Base-by-base conservation (phyloP, 116 monocot species). In the Phalaenopsis hybrid region DNA sequence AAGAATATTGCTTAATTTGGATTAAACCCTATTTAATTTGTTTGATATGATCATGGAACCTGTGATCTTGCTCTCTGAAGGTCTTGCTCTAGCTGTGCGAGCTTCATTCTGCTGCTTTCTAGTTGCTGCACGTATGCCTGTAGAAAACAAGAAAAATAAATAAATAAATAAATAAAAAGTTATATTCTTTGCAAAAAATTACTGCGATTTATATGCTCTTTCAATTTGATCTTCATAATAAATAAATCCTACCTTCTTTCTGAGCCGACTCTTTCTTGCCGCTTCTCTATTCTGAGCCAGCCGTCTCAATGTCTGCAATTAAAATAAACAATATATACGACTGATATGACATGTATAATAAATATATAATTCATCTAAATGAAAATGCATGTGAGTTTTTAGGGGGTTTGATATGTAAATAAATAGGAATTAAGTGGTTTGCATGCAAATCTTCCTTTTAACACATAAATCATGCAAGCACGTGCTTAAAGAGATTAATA, bases 211-310 rank as follows among this genome's bases (percentile, higher is more conserved):
- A 48, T 48, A 15, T 15, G 55, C 15, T 15, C 55, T 55, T 55
- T 55, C 16, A 67, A 72, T 72, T 72, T 41, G 23, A 37, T 16
- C 41, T 41, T 72, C 3, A 41, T 72, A 65, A 65, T 65, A 21
- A 65, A 25, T 17, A 12, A 43, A 89, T 92, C 88, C 11, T 41
- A 92, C 96, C 92, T 96, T 96, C 83, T 96, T 96, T 58, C 94
- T 87, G 44, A 96, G 82, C 25, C 96, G 75, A 79, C 96, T 96
- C 87, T 96, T 96, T 45, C 83, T 88, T 6, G 96, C 96, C 48
- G 96, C 96, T 58, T 96, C 94, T 85, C 96, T 89, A 85, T 96
- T 96, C 79, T 96, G 96, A 73, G 96, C 94, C 80, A 96, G 85
- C 59, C 96, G 89, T 90, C 91, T 89, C 59, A 94, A 79, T 0